Conservation (phyloP, 345 rosid species). For the Gossypium arboreum region DNA sequence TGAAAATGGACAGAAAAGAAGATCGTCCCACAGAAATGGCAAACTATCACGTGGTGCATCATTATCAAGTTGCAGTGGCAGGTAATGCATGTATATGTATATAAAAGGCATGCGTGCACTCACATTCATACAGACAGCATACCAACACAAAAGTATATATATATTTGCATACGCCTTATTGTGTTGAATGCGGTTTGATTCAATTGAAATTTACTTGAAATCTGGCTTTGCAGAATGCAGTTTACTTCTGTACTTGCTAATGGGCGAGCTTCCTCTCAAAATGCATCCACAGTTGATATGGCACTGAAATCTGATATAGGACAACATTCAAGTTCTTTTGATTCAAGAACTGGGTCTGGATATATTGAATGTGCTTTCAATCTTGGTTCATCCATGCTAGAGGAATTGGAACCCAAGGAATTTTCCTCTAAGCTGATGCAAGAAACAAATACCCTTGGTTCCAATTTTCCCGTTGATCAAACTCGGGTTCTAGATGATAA, state of each 20-base stretch:
- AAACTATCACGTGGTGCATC: conserved; percentile 44
- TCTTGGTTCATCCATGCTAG: conserved; percentile 40
- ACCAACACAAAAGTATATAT: background rate
- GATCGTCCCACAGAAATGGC: conserved; percentile 44
- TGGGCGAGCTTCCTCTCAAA: conserved; percentile 29
- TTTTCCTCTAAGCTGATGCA: conserved; percentile 39
- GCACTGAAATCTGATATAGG: conserved; percentile 48
- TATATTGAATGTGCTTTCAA: conserved; percentile 46
- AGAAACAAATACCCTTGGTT: conserved; percentile 36
- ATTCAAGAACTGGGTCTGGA: conserved; percentile 59
- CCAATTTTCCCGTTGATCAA: conserved; percentile 37
- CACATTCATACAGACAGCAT: background rate
- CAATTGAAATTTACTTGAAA: conserved; percentile 17
- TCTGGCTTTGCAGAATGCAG: conserved; percentile 50
- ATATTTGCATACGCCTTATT: background rate
- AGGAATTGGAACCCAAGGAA: conserved; percentile 43
- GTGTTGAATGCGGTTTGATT: conserved; percentile 13
- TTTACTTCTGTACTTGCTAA: conserved; percentile 43
- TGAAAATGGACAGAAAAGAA: conserved; percentile 54
- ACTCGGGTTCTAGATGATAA: conserved; percentile 29
- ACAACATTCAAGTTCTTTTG: conserved; percentile 51
- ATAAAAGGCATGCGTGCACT: background rate
- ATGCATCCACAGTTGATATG: conserved; percentile 40
- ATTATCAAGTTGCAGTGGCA: conserved; percentile 42
- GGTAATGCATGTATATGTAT: conserved; percentile 39